A percentile compares a stretch with the other conserved stretches of the same genome.
Evolutionary conservation across 106 monocot genomes (phyloP).

Genomic region (Dendrobium officinale): DNA sequence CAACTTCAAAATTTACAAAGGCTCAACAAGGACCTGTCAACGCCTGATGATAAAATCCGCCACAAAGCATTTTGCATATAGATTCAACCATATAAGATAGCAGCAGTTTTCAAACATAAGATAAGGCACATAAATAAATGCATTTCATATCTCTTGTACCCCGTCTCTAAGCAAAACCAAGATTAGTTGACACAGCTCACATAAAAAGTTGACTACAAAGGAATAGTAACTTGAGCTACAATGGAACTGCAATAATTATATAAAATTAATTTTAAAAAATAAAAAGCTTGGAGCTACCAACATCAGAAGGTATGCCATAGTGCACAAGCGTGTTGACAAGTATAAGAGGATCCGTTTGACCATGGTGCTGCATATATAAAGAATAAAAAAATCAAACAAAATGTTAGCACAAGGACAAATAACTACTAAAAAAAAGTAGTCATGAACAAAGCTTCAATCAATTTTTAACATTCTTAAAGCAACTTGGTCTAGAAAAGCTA

Average conservation of each 20-base stretch:
- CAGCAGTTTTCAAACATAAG: background rate
- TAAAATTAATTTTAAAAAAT: background rate
- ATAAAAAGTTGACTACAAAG: background rate
- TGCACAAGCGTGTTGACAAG: constrained; percentile 35
- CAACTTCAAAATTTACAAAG: background rate
- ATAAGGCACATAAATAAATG: background rate
- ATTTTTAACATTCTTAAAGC: background rate
- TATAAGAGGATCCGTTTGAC: constrained; percentile 46
- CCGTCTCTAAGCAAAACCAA: background rate
- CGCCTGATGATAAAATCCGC: background rate
- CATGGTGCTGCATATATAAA: constrained; percentile 40
- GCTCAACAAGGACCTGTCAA: background rate
- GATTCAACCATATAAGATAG: background rate
- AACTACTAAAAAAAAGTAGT: background rate
- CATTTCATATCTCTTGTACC: no score
- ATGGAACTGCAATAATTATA: background rate
- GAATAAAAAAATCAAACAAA: constrained; percentile 2
- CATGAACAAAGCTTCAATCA: background rate
- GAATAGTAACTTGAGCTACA: constrained; percentile 1
- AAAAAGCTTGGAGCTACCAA: constrained; percentile 22
- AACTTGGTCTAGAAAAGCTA: background rate
- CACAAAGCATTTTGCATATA: background rate
- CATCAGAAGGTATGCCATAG: constrained; percentile 51
- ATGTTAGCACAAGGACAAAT: background rate
- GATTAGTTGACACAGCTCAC: background rate